These are phyloP conservation scores for Phytophthora sp. DNA, from an alignment of 352 stramenopile genomes.

Conservation along the genomic window DNA sequence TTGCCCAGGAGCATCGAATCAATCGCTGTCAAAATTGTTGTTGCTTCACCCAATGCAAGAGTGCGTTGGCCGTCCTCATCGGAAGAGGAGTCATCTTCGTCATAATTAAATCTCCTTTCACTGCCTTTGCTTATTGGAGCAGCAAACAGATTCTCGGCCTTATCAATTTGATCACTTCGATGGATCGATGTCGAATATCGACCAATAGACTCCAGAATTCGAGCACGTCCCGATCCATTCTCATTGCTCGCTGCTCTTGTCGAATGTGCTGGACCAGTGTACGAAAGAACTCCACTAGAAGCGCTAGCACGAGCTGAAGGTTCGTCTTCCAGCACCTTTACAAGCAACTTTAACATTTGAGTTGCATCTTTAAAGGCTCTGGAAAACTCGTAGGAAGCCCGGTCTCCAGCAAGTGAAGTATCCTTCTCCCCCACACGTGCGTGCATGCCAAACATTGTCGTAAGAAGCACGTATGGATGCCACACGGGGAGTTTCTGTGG, in stretches of 20 bases:
- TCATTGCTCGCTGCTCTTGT: slow-evolving; percentile 19
- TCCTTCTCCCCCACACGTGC: slow-evolving; percentile 81
- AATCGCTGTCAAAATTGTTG: slow-evolving; percentile 40
- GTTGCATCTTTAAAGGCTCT: slow-evolving; percentile 80
- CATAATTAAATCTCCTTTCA: slow-evolving; percentile 27
- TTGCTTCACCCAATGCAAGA: slow-evolving; percentile 30
- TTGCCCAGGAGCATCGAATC: slow-evolving; percentile 43
- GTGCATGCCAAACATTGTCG: slow-evolving; percentile 87
- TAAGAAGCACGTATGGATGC: slow-evolving; percentile 86
- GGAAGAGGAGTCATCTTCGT: slow-evolving; percentile 8
- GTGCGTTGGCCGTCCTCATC: slow-evolving; percentile 31
- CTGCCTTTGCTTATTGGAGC: slow-evolving; percentile 19
- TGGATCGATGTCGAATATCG: slow-evolving; percentile 78
- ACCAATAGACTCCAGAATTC: slow-evolving; percentile 58
- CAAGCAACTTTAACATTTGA: slow-evolving; percentile 84
- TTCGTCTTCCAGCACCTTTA: slow-evolving; percentile 74
- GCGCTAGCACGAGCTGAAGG: slow-evolving; percentile 65
- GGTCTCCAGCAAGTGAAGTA: slow-evolving; percentile 72
- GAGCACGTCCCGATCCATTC: slow-evolving; percentile 20
- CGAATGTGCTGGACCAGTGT: slow-evolving; percentile 36
- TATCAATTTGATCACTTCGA: slow-evolving; percentile 62
- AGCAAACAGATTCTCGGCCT: slow-evolving; percentile 78
- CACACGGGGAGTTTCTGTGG: slow-evolving; percentile 83
- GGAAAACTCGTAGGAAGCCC: slow-evolving; percentile 66
- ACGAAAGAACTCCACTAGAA: slow-evolving; percentile 63